A percentile compares a stretch with the other conserved stretches of the same genome.
phyloP scores from a whole-genome alignment of 371 early-diverging fungal species.

The Zopfochytrium polystomum region DNA sequence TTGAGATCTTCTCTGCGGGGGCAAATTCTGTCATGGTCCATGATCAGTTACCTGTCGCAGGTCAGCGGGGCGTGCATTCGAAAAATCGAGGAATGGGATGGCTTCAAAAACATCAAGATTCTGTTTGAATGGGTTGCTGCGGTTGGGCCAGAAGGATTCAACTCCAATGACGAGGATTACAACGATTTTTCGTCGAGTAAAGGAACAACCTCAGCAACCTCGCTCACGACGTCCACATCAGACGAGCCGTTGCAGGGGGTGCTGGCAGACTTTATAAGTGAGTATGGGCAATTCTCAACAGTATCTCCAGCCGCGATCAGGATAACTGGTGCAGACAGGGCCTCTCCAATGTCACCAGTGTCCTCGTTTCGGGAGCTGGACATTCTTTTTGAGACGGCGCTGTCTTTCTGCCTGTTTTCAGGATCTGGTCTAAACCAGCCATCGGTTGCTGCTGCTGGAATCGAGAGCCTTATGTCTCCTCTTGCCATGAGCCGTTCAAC shows the following conservation, averaged over 20 bases:
- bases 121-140: constrained; percentile 12
- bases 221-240: background rate
- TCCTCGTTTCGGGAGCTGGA: background rate
- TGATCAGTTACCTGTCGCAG: background rate
- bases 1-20: constrained; percentile 5
- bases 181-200: background rate
- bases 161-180: background rate
- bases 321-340: background rate
- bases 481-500: background rate
- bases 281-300: background rate
- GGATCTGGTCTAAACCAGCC: background rate
- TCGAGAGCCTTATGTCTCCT: background rate
- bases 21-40: constrained; percentile 8
- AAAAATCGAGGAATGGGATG: constrained; percentile 12
- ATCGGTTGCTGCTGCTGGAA: background rate
- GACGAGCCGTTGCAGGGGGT: background rate
- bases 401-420: background rate
- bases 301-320: background rate
- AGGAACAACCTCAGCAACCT: background rate
- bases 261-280: background rate
- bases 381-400: constrained; percentile 7
- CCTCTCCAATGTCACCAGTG: background rate
- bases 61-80: constrained; percentile 3
- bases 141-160: constrained; percentile 4
- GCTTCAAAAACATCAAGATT: background rate